Conservation (phyloP, 345 rosid genomes). For the Carallia brachiata region DNA sequence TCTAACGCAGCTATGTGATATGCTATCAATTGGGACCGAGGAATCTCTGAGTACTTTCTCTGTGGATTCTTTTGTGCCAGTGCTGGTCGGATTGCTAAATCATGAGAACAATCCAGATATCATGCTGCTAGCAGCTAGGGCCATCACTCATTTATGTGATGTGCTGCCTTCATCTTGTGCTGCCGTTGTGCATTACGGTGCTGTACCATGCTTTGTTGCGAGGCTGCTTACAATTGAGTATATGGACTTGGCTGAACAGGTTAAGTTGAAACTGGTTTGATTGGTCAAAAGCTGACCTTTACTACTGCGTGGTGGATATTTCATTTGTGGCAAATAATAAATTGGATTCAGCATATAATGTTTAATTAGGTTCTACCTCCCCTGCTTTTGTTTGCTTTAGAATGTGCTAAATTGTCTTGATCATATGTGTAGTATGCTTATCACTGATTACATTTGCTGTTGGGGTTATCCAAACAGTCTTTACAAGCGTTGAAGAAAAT, state of each 20-base stretch:
- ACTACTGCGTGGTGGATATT: no score
- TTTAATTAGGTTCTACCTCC: not conserved
- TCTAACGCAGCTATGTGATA: slow-evolving; percentile 90
- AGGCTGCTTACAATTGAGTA: slow-evolving; percentile 95
- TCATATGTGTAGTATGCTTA: not conserved
- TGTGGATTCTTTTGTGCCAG: slow-evolving; percentile 92
- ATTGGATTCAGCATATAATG: not conserved
- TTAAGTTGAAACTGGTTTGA: slow-evolving; percentile 21
- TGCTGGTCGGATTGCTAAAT: slow-evolving; percentile 88
- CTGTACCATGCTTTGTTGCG: slow-evolving; percentile 86
- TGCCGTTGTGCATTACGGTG: slow-evolving; percentile 97
- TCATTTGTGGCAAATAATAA: no score
- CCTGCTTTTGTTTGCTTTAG: not conserved
- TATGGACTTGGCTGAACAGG: slow-evolving; percentile 99
- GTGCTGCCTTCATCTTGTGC: slow-evolving; percentile 97
- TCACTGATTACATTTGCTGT: not conserved
- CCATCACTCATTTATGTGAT: slow-evolving; percentile 93
- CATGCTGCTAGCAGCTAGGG: slow-evolving; percentile 98
- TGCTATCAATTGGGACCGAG: slow-evolving; percentile 96
- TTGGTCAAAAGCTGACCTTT: not conserved
- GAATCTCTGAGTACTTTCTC: slow-evolving; percentile 93
- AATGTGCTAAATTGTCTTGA: not conserved
- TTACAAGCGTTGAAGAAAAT: slow-evolving; percentile 98
- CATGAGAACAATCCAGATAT: slow-evolving; percentile 96
- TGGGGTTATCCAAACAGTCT: slow-evolving; percentile 48